Evolutionary conservation across 371 early-diverging fungal species (phyloP).

Genomic region (Conidiobolus incongruus): DNA sequence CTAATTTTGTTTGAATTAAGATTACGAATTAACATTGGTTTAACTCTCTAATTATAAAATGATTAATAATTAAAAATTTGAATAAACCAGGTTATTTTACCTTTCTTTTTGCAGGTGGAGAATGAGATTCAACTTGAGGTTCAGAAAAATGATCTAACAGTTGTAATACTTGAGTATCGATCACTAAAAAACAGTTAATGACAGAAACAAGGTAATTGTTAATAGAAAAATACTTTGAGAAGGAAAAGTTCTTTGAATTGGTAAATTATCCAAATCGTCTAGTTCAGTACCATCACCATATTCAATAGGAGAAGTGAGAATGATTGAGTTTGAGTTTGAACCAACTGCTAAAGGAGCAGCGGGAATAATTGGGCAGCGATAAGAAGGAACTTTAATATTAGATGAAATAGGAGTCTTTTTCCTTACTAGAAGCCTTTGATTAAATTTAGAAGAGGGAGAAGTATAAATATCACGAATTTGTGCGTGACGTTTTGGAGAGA

Average conservation of each 20-base stretch:
- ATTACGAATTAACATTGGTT: slow-evolving; percentile 2
- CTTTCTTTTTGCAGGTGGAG: no score
- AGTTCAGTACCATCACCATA: slow-evolving; percentile 4
- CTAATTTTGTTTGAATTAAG: not conserved
- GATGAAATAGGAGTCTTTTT: no score
- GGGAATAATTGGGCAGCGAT: not conserved
- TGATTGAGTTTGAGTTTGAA: not conserved
- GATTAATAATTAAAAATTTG: no score
- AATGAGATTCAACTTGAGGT: slow-evolving; percentile 3
- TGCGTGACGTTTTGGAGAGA: not conserved
- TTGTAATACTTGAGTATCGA: no score
- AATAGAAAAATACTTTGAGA: no score
- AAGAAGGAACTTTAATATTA: no score
- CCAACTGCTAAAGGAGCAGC: no score
- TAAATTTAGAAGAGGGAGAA: not conserved
- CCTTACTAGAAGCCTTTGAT: not conserved
- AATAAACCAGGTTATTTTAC: no score
- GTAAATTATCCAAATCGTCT: slow-evolving; percentile 3
- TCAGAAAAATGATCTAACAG: slow-evolving; percentile 3
- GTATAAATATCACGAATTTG: not conserved
- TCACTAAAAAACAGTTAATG: no score
- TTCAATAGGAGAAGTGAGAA: not conserved
- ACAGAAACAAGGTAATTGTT: no score
- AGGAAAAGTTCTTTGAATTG: not conserved
- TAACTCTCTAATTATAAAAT: no score